Conservation (phyloP, 371 early-diverging fungal species). For the Paramicrosporidium saccamoebae region DNA sequence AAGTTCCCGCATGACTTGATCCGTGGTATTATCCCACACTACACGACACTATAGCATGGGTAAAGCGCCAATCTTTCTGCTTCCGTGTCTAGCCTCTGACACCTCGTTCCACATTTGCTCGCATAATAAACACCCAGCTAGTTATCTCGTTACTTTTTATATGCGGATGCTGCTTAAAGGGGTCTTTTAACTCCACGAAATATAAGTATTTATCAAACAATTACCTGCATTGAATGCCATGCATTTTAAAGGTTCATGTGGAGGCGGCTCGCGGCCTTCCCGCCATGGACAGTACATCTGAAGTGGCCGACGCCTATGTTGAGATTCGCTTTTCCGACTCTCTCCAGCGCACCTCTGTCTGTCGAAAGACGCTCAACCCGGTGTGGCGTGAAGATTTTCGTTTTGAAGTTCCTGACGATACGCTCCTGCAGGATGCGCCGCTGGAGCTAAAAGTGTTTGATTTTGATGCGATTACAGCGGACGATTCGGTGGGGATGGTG, state of each 20-base stretch:
- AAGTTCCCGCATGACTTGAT: too few species aligned
- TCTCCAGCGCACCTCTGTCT: conserved; percentile 14
- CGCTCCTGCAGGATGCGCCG: conserved; percentile 30
- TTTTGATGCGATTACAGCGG: conserved; percentile 32
- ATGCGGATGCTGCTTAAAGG: too few species aligned
- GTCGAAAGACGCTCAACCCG: conserved; percentile 24
- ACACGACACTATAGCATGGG: too few species aligned
- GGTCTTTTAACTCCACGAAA: too few species aligned
- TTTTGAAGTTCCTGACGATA: conserved; percentile 24
- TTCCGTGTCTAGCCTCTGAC: too few species aligned
- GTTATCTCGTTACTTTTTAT: too few species aligned
- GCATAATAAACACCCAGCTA: too few species aligned
- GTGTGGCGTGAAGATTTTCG: conserved; percentile 30
- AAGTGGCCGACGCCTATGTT: conserved; percentile 32
- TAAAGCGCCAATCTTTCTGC: too few species aligned
- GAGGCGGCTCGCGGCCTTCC: conserved; percentile 28
- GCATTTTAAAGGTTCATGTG: conserved; percentile 27
- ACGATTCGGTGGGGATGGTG: conserved; percentile 30
- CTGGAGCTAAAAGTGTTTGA: conserved; percentile 31
- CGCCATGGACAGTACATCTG: conserved; percentile 33
- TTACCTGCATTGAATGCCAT: too few species aligned
- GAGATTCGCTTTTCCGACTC: conserved; percentile 32
- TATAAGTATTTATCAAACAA: too few species aligned
- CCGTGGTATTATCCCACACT: too few species aligned
- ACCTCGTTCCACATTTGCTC: too few species aligned